Percentiles rank a stretch among this genome's conserved stretches.
Conservation (phyloP, 2,329 filamentous ascomycete genomes). For the Scolecobasidium constrictum region DNA sequence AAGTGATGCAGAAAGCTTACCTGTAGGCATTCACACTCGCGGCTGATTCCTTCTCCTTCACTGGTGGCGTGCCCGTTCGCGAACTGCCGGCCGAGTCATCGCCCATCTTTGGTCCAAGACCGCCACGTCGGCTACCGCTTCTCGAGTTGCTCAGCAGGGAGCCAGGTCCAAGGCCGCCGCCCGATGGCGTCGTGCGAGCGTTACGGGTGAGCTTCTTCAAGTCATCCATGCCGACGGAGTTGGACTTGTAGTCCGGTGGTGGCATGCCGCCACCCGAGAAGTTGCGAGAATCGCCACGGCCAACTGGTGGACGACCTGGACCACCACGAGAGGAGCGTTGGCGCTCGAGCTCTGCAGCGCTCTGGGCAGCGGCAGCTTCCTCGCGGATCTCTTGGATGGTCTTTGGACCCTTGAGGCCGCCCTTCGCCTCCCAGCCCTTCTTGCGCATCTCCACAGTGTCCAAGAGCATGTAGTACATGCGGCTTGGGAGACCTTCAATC, state of each 20-base stretch:
- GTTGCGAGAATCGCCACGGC: slow-evolving; percentile 78
- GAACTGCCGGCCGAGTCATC: slow-evolving; percentile 85
- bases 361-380: slow-evolving; percentile 61
- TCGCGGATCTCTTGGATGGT: slow-evolving; percentile 87
- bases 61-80: slow-evolving; percentile 77
- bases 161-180: slow-evolving; percentile 60
- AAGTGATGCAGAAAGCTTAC: slow-evolving; percentile 44
- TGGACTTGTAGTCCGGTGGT: slow-evolving; percentile 58
- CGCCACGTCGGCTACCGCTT: slow-evolving; percentile 79
- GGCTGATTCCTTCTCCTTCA: slow-evolving; percentile 50
- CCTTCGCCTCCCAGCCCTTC: slow-evolving; percentile 74
- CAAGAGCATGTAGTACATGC: slow-evolving; percentile 93
- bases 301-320: slow-evolving; percentile 59
- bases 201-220: slow-evolving; percentile 58
- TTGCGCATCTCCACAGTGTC: slow-evolving; percentile 79
- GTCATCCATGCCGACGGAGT: slow-evolving; percentile 85
- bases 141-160: slow-evolving; percentile 73
- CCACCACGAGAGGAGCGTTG: slow-evolving; percentile 45
- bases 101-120: slow-evolving; percentile 56
- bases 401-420: slow-evolving; percentile 88
- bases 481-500: slow-evolving; percentile 64
- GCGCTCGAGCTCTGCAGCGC: slow-evolving; percentile 63
- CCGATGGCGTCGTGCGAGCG: slow-evolving; percentile 38
- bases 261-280: slow-evolving; percentile 61
- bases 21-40: slow-evolving; percentile 81